Conservation (phyloP, 164 flowering plant genomes). For the Piper betle region DNA sequence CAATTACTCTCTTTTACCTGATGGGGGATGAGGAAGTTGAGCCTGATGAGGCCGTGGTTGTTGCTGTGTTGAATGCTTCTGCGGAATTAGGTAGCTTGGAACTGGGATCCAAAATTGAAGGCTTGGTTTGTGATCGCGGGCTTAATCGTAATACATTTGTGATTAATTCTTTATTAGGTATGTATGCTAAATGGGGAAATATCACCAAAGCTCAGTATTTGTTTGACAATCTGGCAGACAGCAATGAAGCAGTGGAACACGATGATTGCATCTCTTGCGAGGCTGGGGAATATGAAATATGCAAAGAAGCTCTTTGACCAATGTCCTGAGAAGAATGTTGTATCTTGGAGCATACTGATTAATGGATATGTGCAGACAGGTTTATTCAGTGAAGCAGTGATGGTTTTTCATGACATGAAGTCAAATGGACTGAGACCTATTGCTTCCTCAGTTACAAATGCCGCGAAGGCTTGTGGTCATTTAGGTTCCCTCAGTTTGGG, state of each 20-base stretch:
- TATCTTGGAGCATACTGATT: conserved; percentile 14
- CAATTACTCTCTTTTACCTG: conserved; percentile 9
- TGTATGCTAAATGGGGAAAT: conserved; percentile 12
- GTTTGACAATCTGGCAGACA: conserved; percentile 8
- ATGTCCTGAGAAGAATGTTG: conserved; percentile 9
- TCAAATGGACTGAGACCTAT: conserved; percentile 3
- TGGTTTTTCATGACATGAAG: conserved; percentile 8
- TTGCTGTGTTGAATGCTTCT: conserved; percentile 7
- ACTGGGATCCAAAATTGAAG: conserved; percentile 7
- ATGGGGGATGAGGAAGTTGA: conserved; percentile 5
- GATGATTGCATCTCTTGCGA: conserved; percentile 10
- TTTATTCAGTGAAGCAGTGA: conserved; percentile 6
- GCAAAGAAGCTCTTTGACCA: conserved; percentile 5
- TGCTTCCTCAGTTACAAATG: conserved; percentile 9
- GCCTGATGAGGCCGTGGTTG: conserved; percentile 8
- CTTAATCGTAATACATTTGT: conserved; percentile 4
- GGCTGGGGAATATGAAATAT: conserved; percentile 7
- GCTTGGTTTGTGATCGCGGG: not conserved
- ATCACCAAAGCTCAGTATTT: conserved; percentile 3
- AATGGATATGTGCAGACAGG: conserved; percentile 12
- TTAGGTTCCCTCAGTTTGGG: conserved; percentile 12
- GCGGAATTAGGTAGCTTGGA: conserved; percentile 11
- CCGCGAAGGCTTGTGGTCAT: conserved; percentile 12
- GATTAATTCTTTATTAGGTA: conserved; percentile 11
- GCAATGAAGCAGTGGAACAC: conserved; percentile 11